A percentile compares a stretch with the other conserved stretches of the same genome.
Evolutionary conservation across 345 rosid species (phyloP).

Genomic region (Eucalyptus polyanthemos): DNA sequence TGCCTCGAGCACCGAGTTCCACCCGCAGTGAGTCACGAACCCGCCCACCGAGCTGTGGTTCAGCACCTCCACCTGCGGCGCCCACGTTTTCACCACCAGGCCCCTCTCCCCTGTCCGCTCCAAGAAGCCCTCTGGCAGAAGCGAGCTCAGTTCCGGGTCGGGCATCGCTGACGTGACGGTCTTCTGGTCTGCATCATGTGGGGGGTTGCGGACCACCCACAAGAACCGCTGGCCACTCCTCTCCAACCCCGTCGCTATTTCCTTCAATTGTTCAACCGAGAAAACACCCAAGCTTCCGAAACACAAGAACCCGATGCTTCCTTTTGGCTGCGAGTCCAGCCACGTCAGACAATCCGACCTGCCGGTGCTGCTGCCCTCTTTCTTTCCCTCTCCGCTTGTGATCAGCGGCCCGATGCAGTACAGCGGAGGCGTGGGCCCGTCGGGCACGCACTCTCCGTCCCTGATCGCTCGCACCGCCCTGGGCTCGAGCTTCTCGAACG

Average conservation of each 20-base stretch:
- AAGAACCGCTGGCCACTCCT: constrained; percentile 27
- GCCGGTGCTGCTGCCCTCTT: background rate
- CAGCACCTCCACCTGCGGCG: constrained; percentile 43
- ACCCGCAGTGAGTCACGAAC: constrained; percentile 66
- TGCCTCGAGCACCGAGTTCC: constrained; percentile 59
- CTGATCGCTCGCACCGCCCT: constrained; percentile 15
- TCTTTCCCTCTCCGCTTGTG: background rate
- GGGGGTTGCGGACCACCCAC: constrained; percentile 40
- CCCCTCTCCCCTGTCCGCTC: constrained; percentile 28
- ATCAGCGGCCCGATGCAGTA: constrained; percentile 20
- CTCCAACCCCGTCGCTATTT: constrained; percentile 35
- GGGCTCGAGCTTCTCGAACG: constrained; percentile 40
- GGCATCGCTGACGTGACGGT: background rate
- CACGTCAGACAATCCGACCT: constrained; percentile 4
- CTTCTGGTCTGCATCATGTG: background rate
- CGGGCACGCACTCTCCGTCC: constrained; percentile 2
- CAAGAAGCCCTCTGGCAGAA: constrained; percentile 27
- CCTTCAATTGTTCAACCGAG: constrained; percentile 14
- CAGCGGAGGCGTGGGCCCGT: background rate
- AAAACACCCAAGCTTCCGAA: constrained; percentile 36
- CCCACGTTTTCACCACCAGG: constrained; percentile 42
- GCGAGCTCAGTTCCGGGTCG: background rate
- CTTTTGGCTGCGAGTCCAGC: constrained; percentile 27
- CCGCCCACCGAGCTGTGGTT: constrained; percentile 39
- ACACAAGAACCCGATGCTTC: constrained; percentile 21